Evolutionary conservation across 2,329 filamentous ascomycete species (phyloP).

Genomic region (Aureobasidium sp.): DNA sequence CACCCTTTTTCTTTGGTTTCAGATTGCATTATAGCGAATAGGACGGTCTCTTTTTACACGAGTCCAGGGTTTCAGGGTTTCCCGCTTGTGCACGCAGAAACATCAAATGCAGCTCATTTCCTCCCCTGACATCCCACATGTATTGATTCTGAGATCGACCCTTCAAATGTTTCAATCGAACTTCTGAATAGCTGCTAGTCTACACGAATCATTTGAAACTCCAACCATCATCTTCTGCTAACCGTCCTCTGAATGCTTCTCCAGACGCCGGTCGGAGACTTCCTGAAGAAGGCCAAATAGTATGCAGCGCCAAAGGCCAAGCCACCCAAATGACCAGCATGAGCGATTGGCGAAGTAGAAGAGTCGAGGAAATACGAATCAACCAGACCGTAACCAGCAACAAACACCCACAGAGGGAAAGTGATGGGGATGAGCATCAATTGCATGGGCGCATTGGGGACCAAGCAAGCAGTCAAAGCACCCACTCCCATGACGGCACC

Average conservation of each 20-base stretch:
- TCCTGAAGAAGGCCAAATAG: constrained; percentile 7
- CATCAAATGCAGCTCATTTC: constrained; percentile 1
- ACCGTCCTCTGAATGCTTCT: neutral
- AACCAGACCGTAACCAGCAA: constrained; percentile 30
- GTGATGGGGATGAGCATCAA: constrained; percentile 34
- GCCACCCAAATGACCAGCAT: constrained; percentile 42
- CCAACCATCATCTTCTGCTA: neutral
- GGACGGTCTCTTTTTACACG: neutral
- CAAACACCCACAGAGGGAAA: constrained; percentile 35
- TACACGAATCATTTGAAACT: neutral
- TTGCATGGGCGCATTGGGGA: constrained; percentile 29
- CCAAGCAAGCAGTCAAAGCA: constrained; percentile 33
- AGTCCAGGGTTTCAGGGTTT: neutral
- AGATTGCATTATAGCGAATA: constrained; percentile 15
- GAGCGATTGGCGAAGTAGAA: constrained; percentile 27
- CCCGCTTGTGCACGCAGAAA: neutral
- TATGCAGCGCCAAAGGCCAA: constrained; percentile 30
- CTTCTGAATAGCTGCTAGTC: neutral
- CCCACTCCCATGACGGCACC: constrained; percentile 37
- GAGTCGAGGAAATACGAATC: constrained; percentile 35
- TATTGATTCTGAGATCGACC: too few species aligned
- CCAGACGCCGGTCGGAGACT: constrained; percentile 8
- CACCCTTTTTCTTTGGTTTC: constrained; percentile 11
- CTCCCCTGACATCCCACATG: too few species aligned
- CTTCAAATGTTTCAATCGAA: neutral